Evolutionary conservation across 1,139 yeast species (phyloP).

Genomic region (Pichia sp.): DNA sequence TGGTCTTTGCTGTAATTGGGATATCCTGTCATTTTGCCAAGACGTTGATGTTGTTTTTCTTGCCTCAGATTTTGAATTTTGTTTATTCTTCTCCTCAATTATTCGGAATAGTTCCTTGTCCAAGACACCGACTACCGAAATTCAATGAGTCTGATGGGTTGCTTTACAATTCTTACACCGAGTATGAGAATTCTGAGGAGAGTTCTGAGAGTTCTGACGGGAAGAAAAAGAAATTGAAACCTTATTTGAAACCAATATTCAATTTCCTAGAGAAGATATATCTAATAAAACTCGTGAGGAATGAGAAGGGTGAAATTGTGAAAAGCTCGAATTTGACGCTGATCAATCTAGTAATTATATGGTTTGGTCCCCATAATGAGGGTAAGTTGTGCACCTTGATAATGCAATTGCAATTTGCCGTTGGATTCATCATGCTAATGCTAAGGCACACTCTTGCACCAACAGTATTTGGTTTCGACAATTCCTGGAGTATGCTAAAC

Average conservation of each 20-base stretch:
- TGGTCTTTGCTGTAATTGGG: slow-evolving; percentile 97
- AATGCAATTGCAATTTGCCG: slow-evolving; percentile 53
- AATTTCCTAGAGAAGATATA: slow-evolving; percentile 40
- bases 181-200: slow-evolving; percentile 27
- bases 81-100: slow-evolving; percentile 86
- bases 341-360: slow-evolving; percentile 74
- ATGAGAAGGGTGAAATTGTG: slow-evolving; percentile 32
- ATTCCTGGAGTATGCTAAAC: slow-evolving; percentile 38
- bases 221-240: slow-evolving; percentile 19
- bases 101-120: slow-evolving; percentile 83
- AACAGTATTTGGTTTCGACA: slow-evolving; percentile 84
- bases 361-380: slow-evolving; percentile 88
- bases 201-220: slow-evolving; percentile 17
- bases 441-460: slow-evolving; percentile 85
- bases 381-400: slow-evolving; percentile 63
- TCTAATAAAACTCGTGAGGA: slow-evolving; percentile 45
- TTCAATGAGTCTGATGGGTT: slow-evolving; percentile 65
- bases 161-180: slow-evolving; percentile 70
- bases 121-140: slow-evolving; percentile 87
- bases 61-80: slow-evolving; percentile 89
- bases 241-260: slow-evolving; percentile 34
- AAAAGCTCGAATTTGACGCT: slow-evolving; percentile 80
- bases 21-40: slow-evolving; percentile 95
- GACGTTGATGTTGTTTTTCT: slow-evolving; percentile 75
- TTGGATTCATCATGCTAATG: slow-evolving; percentile 64